A percentile compares a stretch with the other conserved stretches of the same genome.
Conservation (phyloP, 805 yeast species). For the Candida wancherniae region DNA sequence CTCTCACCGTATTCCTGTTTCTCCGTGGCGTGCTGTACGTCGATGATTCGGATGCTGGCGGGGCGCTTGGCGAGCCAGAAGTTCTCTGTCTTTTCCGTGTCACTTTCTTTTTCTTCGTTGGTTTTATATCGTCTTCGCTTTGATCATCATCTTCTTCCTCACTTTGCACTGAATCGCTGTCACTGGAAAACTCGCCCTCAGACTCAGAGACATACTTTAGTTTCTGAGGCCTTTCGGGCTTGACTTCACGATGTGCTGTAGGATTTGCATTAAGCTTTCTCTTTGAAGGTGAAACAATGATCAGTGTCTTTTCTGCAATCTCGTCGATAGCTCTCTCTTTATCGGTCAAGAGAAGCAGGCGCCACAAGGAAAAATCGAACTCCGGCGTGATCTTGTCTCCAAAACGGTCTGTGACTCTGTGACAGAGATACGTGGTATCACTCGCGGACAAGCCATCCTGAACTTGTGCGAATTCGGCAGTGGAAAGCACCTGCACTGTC, state of each 20-base stretch:
- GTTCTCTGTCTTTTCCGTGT: too few species aligned
- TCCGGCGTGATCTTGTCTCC: conserved; percentile 29
- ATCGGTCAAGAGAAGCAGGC: conserved; percentile 15
- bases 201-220: neutral
- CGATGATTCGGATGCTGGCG: too few species aligned
- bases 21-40: too few species aligned
- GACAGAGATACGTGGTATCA: conserved; percentile 32
- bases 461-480: conserved; percentile 27
- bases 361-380: conserved; percentile 38
- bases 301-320: conserved; percentile 13
- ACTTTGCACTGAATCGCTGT: conserved; percentile 1
- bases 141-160: neutral
- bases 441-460: conserved; percentile 32
- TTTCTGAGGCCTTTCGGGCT: too few species aligned
- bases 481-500: conserved; percentile 42
- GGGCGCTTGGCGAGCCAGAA: too few species aligned
- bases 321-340: conserved; percentile 6
- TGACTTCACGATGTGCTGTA: neutral
- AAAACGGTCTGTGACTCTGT: conserved; percentile 37
- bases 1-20: conserved; percentile 5
- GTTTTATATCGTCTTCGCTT: too few species aligned
- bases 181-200: neutral
- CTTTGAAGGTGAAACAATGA: conserved; percentile 11
- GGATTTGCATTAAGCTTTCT: neutral
- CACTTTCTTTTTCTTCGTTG: too few species aligned